Percentiles rank a stretch among this genome's conserved stretches.
Evolutionary conservation across 805 yeast species (phyloP).

Genomic region (Cyberlindnera veronae): DNA sequence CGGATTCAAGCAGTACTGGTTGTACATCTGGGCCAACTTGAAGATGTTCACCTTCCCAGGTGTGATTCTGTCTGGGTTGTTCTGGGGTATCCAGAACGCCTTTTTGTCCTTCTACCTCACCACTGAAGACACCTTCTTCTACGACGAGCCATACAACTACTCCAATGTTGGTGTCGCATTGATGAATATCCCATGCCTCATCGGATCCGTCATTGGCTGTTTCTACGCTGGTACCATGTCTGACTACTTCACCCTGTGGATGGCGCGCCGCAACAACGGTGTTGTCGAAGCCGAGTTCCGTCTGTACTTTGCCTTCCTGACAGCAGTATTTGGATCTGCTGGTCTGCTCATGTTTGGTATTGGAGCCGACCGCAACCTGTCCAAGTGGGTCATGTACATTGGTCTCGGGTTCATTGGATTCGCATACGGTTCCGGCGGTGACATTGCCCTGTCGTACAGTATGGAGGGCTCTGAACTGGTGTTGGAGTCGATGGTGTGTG

Average conservation of each 20-base stretch:
- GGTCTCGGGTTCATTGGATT: constrained; percentile 65
- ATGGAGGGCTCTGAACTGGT: constrained; percentile 73
- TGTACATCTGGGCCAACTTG: constrained; percentile 46
- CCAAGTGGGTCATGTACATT: constrained; percentile 52
- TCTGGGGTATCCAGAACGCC: constrained; percentile 81
- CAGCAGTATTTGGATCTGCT: constrained; percentile 55
- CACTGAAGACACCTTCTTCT: constrained; percentile 65
- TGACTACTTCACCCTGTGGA: constrained; percentile 57
- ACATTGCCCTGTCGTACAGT: constrained; percentile 61
- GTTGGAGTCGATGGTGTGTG: constrained; percentile 70
- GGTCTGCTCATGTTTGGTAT: constrained; percentile 66
- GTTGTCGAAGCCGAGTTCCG: constrained; percentile 64
- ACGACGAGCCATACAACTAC: constrained; percentile 64
- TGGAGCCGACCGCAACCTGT: constrained; percentile 54
- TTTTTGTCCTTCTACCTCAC: constrained; percentile 72
- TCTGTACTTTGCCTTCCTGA: constrained; percentile 51
- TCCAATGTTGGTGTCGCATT: constrained; percentile 64
- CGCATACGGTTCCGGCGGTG: constrained; percentile 71
- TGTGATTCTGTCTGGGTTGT: constrained; percentile 59
- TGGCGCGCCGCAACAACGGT: constrained; percentile 59
- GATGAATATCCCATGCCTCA: constrained; percentile 69
- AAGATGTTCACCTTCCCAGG: constrained; percentile 64
- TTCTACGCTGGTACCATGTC: constrained; percentile 58
- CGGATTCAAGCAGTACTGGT: constrained; percentile 63
- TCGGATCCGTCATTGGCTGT: constrained; percentile 67